A percentile compares a stretch with the other conserved stretches of the same genome.
phyloP scores from a whole-genome alignment of 208 protist species.

The Herpetomonas samuelpessoai region DNA sequence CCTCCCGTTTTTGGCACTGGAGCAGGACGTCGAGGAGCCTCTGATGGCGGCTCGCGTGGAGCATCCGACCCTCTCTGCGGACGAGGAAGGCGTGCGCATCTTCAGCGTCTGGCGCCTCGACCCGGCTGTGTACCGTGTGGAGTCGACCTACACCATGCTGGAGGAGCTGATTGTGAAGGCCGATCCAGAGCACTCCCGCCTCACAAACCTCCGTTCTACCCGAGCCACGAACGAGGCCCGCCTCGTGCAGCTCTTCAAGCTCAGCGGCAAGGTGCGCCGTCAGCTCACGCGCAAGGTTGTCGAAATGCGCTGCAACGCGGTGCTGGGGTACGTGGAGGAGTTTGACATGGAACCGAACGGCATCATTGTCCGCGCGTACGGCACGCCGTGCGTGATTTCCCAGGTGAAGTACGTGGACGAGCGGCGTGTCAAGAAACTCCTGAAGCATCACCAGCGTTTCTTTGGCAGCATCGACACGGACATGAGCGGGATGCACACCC shows the following conservation, averaged over 20 bases:
- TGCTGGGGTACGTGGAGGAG: slow-evolving; percentile 86
- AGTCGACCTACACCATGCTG: slow-evolving; percentile 80
- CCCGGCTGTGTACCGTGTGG: slow-evolving; percentile 82
- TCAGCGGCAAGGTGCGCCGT: slow-evolving; percentile 88
- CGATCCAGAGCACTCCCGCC: slow-evolving; percentile 87
- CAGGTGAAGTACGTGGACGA: slow-evolving; percentile 60
- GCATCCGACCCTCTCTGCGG: slow-evolving; percentile 73
- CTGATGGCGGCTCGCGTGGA: slow-evolving; percentile 48
- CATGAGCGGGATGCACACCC: too few relatives aligned
- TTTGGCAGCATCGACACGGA: background rate
- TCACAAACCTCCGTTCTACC: slow-evolving; percentile 80
- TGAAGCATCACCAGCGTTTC: slow-evolving; percentile 3
- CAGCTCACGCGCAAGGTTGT: slow-evolving; percentile 89
- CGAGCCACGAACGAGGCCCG: slow-evolving; percentile 81
- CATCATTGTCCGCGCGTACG: slow-evolving; percentile 90
- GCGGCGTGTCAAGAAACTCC: background rate
- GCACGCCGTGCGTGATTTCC: slow-evolving; percentile 87
- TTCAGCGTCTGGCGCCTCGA: slow-evolving; percentile 85
- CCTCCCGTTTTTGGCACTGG: slow-evolving; percentile 20
- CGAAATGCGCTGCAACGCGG: slow-evolving; percentile 87
- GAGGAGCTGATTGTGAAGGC: slow-evolving; percentile 91
- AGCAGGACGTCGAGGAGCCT: slow-evolving; percentile 43
- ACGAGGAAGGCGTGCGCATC: slow-evolving; percentile 84
- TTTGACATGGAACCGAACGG: slow-evolving; percentile 89
- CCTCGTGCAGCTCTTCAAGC: slow-evolving; percentile 86